These are phyloP conservation scores for Umbellularia californica DNA, from an alignment of 164 flowering plant genomes.

Conservation along the genomic window DNA sequence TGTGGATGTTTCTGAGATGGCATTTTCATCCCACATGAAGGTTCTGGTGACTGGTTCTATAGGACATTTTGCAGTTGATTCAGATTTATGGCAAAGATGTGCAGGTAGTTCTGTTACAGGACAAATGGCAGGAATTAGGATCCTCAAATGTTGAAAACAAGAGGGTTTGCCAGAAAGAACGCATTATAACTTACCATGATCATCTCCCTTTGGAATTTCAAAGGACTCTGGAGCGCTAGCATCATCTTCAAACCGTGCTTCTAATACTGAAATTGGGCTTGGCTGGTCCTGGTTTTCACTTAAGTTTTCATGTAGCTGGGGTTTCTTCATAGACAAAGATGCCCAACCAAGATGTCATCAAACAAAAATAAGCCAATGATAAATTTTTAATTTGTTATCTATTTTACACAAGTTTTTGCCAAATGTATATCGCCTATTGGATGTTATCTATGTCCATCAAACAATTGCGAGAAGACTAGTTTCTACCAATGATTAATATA, in stretches of 20 bases:
- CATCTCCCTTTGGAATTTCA: constrained; percentile 27
- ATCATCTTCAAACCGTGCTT: constrained; percentile 54
- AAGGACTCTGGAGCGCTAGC: constrained; percentile 28
- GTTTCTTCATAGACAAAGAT: constrained; percentile 10
- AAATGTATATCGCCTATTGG: no score
- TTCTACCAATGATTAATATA: no score
- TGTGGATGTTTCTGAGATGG: constrained; percentile 32
- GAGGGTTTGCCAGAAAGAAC: neutral
- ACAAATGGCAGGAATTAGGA: neutral
- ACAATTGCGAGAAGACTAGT: no score
- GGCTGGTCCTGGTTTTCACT: constrained; percentile 45
- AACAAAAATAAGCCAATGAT: constrained; percentile 1
- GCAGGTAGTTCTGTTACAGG: constrained; percentile 29
- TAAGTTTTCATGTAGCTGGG: constrained; percentile 14
- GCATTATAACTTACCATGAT: constrained; percentile 31
- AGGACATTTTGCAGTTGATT: constrained; percentile 73
- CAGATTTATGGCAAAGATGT: constrained; percentile 30
- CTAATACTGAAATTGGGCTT: constrained; percentile 45
- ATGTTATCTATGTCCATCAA: no score
- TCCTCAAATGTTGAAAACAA: neutral
- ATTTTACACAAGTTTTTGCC: no score
- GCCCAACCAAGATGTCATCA: constrained; percentile 7
- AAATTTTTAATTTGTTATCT: no score
- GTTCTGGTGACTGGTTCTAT: constrained; percentile 75
- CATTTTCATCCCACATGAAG: constrained; percentile 62